A percentile compares a stretch with the other conserved stretches of the same genome.
Conservation (phyloP, 345 rosid species). For the Eucalyptus pauciflora region DNA sequence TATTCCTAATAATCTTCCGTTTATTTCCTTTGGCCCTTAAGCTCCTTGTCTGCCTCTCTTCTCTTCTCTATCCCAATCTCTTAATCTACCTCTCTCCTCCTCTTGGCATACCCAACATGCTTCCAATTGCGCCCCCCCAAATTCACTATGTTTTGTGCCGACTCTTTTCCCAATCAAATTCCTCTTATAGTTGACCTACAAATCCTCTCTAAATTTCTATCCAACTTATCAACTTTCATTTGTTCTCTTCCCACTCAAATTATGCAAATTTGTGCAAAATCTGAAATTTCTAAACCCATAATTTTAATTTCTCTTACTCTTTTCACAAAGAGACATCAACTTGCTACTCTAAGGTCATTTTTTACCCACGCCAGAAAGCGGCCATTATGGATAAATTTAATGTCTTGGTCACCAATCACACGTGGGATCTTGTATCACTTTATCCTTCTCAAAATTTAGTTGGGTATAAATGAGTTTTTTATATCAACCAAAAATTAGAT, state of each 20-base stretch:
- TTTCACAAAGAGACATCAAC: neutral
- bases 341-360: no score
- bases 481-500: neutral
- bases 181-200: neutral
- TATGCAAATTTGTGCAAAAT: neutral
- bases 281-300: no score
- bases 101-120: no score
- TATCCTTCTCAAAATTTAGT: no score
- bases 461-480: no score
- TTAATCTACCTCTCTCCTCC: no score
- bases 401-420: neutral
- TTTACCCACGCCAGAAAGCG: accelerated
- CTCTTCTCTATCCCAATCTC: no score
- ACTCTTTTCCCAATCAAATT: neutral
- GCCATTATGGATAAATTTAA: neutral
- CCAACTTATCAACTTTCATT: neutral
- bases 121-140: no score
- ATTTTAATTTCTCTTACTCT: neutral
- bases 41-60: no score
- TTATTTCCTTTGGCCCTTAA: no score
- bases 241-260: neutral
- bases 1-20: neutral
- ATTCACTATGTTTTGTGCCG: neutral
- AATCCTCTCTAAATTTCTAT: neutral
- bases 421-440: neutral